Percentiles rank a stretch among this genome's conserved stretches.
These are phyloP conservation scores for Beauveria pseudobassiana DNA, from an alignment of 2,329 filamentous ascomycete genomes.

Conservation along the genomic window DNA sequence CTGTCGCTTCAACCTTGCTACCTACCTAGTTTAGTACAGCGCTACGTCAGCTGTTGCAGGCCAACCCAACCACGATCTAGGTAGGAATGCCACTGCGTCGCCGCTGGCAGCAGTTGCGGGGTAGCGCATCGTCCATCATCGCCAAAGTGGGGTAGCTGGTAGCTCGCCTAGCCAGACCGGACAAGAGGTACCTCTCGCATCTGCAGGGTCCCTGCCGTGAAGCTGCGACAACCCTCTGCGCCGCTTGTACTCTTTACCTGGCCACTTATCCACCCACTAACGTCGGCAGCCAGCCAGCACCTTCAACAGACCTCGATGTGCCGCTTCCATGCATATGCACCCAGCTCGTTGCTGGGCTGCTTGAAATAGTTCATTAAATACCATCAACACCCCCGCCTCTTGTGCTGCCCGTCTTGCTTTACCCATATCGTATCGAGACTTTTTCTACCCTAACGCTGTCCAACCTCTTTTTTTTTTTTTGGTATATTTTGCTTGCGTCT, in stretches of 20 bases:
- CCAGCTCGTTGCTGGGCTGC: not conserved
- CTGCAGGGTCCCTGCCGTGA: not conserved
- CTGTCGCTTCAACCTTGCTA: not conserved
- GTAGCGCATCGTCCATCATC: constrained; percentile 10
- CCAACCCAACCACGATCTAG: no score
- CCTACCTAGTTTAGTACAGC: not conserved
- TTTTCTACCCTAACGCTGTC: not conserved
- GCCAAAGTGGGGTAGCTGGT: not conserved
- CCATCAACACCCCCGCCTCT: constrained; percentile 7
- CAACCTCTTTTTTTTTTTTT: not conserved
- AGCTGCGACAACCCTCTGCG: not conserved
- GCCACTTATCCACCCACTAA: not conserved
- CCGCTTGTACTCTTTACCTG: not conserved
- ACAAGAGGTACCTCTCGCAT: not conserved
- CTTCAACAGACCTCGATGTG: not conserved
- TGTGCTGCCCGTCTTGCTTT: not conserved
- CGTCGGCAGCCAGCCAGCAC: not conserved
- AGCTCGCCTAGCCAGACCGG: not conserved
- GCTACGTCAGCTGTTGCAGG: not conserved
- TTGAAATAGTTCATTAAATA: not conserved
- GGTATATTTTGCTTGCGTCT: not conserved
- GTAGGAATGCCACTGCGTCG: not conserved
- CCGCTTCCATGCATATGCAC: not conserved
- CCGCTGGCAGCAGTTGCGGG: constrained; percentile 4
- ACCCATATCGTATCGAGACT: not conserved